Base-by-base conservation (phyloP, 2,329 filamentous ascomycete species). In the Aspergillus ruber region DNA sequence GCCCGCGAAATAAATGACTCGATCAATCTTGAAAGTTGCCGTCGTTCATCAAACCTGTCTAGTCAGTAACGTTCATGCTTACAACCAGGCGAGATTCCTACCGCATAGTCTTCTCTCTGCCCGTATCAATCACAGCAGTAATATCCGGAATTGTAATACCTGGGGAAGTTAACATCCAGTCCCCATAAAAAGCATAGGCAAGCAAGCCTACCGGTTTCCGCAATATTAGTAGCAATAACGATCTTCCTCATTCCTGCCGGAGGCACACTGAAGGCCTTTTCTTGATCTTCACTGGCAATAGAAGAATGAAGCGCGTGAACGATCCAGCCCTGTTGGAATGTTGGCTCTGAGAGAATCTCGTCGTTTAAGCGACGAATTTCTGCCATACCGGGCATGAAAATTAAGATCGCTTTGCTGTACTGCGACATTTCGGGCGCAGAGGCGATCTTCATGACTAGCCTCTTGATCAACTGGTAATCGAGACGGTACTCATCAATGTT, bases 141-240 rank as follows among this genome's bases (percentile, higher is more conserved):
- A 98, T 88, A 64, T 98, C 93, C 1, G 93, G 93, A 55, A 98
- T 98, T 0, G 93, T 98, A 62, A 98, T 95, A 73, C 64, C 63
- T 64, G 32, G 32, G 29, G 15, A 9, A 33, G 42, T 54, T 45
- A 59, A 43, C 32, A 41, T 20, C 6, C 3, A n/a, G 13, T 13
- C 13, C 10, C 9, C 20, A 38, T 10, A 29, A n/a, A 13, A 12
- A 15, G 13, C 10, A 3, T n/a, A 10, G 32, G 15, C 13, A 23
- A 41, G n/a, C 7, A 18, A 33, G 27, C 55, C 29, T 57, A 65
- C 93, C 93, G 0, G 93, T 98, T 67, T 98, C 93, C 4, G 93
- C 93, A 65, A 98, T 98, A 63, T 98, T 98, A 12, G 93, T 98
- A 1, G 93, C 90, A 46, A 98, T 79, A 2, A 98, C 91, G 54